Percentiles rank a stretch among this genome's conserved stretches.
Evolutionary conservation across 768 basidiomycete genomes (phyloP).

Genomic region (Suillus subalutaceus): DNA sequence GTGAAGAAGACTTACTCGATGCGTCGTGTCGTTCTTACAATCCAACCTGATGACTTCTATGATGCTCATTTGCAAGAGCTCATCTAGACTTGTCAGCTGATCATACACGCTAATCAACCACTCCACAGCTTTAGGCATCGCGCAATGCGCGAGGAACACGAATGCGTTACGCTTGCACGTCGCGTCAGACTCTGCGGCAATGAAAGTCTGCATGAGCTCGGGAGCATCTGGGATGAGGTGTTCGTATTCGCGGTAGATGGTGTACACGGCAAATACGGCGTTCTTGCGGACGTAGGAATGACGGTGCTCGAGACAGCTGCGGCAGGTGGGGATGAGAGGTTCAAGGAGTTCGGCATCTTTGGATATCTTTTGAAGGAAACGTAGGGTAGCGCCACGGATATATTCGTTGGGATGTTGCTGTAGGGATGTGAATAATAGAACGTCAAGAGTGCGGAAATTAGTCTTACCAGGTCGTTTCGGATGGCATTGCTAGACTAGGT

Average conservation of each 20-base stretch:
- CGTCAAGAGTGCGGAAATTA: not conserved
- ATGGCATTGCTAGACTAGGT: slow-evolving; percentile 61
- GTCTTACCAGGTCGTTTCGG: not conserved
- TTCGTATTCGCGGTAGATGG: not conserved
- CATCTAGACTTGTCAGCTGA: slow-evolving; percentile 79
- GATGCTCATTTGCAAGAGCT: slow-evolving; percentile 92
- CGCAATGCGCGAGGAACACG: slow-evolving; percentile 38
- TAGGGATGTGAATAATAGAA: not conserved
- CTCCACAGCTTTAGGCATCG: slow-evolving; percentile 90
- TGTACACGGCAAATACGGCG: not conserved
- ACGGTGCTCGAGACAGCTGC: not conserved
- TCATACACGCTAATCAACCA: slow-evolving; percentile 89
- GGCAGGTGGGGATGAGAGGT: slow-evolving; percentile 52
- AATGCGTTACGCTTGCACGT: not conserved
- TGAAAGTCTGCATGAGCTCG: slow-evolving; percentile 3
- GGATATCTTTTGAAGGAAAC: not conserved
- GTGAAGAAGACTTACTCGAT: slow-evolving; percentile 59
- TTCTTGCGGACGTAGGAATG: slow-evolving; percentile 1
- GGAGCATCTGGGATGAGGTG: not conserved
- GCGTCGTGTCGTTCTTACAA: slow-evolving; percentile 34
- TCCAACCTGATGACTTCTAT: slow-evolving; percentile 93
- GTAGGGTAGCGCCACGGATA: slow-evolving; percentile 30
- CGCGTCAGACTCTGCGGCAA: not conserved
- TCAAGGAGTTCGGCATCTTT: slow-evolving; percentile 49
- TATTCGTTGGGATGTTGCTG: not conserved